These are phyloP conservation scores for Nothomitra cinnamomea DNA, from an alignment of 2,329 filamentous ascomycete genomes.

Conservation along the genomic window DNA sequence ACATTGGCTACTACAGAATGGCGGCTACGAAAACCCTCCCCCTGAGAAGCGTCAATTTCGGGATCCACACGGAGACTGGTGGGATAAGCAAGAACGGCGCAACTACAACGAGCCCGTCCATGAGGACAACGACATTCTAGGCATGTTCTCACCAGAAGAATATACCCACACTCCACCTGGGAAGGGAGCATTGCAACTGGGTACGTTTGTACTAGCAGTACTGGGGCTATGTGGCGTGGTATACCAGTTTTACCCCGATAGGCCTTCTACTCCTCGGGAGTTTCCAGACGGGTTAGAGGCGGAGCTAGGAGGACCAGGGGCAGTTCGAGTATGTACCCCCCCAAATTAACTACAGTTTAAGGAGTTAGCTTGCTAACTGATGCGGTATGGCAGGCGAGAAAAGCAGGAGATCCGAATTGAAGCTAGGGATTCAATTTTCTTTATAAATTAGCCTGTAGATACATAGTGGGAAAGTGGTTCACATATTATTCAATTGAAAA, in stretches of 20 bases:
- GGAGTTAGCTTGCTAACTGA: background rate
- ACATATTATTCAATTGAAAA: too few species aligned
- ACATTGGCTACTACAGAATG: slow-evolving; percentile 42
- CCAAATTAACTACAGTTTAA: background rate
- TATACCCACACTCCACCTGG: slow-evolving; percentile 70
- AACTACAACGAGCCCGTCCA: slow-evolving; percentile 95
- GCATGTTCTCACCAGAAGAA: slow-evolving; percentile 74
- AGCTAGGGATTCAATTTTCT: too few species aligned
- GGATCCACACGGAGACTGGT: slow-evolving; percentile 87
- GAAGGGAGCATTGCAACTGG: slow-evolving; percentile 52
- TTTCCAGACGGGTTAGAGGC: slow-evolving; percentile 53
- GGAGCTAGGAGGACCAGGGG: slow-evolving; percentile 56
- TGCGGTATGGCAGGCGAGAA: background rate
- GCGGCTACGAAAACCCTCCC: slow-evolving; percentile 66
- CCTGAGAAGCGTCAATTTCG: slow-evolving; percentile 76
- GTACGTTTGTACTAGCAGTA: slow-evolving; percentile 46
- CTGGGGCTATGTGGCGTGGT: slow-evolving; percentile 51
- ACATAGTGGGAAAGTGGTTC: too few species aligned
- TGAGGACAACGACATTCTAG: slow-evolving; percentile 87
- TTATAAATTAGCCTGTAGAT: too few species aligned
- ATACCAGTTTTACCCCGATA: slow-evolving; percentile 54
- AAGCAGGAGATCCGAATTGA: background rate
- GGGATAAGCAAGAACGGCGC: slow-evolving; percentile 91
- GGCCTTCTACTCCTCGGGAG: slow-evolving; percentile 48
- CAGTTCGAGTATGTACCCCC: slow-evolving; percentile 41